These are phyloP conservation scores for Penicillium daleae DNA, from an alignment of 495 filamentous ascomycete species.

Conservation along the genomic window DNA sequence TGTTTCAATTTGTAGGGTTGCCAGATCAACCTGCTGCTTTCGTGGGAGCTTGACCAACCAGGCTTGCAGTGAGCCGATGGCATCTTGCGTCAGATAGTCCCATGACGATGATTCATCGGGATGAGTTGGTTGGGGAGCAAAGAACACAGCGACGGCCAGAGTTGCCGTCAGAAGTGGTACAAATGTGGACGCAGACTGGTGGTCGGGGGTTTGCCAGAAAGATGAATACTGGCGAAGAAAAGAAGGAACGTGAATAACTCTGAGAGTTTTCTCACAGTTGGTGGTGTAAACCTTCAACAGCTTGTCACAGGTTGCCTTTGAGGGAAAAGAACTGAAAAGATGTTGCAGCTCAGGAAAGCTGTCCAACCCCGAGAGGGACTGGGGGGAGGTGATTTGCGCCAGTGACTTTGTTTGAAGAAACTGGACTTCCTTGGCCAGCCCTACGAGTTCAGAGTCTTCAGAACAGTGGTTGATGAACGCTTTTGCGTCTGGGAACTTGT, in stretches of 20 bases:
- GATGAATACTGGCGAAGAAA: slow-evolving; percentile 26
- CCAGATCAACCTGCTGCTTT: slow-evolving; percentile 45
- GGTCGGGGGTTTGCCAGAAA: slow-evolving; percentile 25
- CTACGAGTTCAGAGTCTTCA: slow-evolving; percentile 20
- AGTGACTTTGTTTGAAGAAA: slow-evolving; percentile 32
- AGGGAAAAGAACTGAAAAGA: slow-evolving; percentile 20
- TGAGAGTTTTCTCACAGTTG: slow-evolving; percentile 29
- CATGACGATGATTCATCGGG: slow-evolving; percentile 41
- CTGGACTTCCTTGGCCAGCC: slow-evolving; percentile 34
- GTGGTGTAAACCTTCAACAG: slow-evolving; percentile 27
- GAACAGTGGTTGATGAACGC: slow-evolving; percentile 29
- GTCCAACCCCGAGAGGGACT: slow-evolving; percentile 20
- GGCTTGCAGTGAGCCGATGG: slow-evolving; percentile 26
- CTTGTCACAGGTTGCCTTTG: slow-evolving; percentile 29
- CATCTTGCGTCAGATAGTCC: slow-evolving; percentile 35
- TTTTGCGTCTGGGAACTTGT: slow-evolving; percentile 31
- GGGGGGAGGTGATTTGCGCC: slow-evolving; percentile 15
- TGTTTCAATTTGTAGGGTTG: slow-evolving; percentile 29
- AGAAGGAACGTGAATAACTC: slow-evolving; percentile 33
- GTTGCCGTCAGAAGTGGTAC: slow-evolving; percentile 28
- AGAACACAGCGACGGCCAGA: slow-evolving; percentile 25
- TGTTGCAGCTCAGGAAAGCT: slow-evolving; percentile 24
- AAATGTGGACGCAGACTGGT: slow-evolving; percentile 15
- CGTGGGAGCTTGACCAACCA: slow-evolving; percentile 41
- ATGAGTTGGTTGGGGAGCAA: slow-evolving; percentile 30